A percentile compares a stretch with the other conserved stretches of the same genome.
These are phyloP conservation scores for Pseudocercospora vitis DNA, from an alignment of 2,329 filamentous ascomycete species.

Conservation along the genomic window DNA sequence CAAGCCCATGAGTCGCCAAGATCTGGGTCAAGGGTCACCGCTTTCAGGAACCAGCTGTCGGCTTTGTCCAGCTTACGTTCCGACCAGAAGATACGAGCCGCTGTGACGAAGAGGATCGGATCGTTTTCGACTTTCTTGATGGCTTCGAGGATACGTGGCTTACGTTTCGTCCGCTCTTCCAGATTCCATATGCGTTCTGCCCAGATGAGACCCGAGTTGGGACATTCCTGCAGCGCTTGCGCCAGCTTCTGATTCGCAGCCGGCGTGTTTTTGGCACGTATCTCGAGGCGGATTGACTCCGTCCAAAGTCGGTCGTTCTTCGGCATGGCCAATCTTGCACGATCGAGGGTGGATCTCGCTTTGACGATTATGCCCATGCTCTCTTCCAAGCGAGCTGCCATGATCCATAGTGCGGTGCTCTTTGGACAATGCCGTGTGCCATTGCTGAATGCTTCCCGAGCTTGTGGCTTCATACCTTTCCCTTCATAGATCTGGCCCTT, in stretches of 20 bases:
- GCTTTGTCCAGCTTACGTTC: constrained; percentile 92
- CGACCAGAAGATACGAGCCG: constrained; percentile 93
- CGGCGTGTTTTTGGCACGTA: constrained; percentile 75
- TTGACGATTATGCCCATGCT: constrained; percentile 80
- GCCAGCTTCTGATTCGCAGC: constrained; percentile 94
- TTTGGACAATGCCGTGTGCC: constrained; percentile 84
- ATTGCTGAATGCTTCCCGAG: constrained; percentile 83
- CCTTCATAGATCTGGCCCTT: constrained; percentile 97
- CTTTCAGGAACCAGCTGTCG: constrained; percentile 96
- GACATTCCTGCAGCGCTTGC: constrained; percentile 85
- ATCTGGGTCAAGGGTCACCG: constrained; percentile 82
- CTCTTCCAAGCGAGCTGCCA: constrained; percentile 87
- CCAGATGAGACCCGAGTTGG: constrained; percentile 84
- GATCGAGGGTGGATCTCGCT: constrained; percentile 88
- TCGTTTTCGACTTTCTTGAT: constrained; percentile 98
- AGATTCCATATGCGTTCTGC: constrained; percentile 94
- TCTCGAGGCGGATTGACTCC: constrained; percentile 90
- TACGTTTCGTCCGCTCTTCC: constrained; percentile 86
- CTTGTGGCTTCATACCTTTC: constrained; percentile 74
- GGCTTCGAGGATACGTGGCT: constrained; percentile 85
- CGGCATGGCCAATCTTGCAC: constrained; percentile 81
- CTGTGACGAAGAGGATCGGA: constrained; percentile 81
- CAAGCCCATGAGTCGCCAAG: constrained; percentile 94
- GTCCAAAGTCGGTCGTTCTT: constrained; percentile 84
- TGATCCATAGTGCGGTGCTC: constrained; percentile 84